These are phyloP conservation scores for Boletus tylopilopsis DNA, from an alignment of 768 basidiomycete genomes.

Conservation along the genomic window DNA sequence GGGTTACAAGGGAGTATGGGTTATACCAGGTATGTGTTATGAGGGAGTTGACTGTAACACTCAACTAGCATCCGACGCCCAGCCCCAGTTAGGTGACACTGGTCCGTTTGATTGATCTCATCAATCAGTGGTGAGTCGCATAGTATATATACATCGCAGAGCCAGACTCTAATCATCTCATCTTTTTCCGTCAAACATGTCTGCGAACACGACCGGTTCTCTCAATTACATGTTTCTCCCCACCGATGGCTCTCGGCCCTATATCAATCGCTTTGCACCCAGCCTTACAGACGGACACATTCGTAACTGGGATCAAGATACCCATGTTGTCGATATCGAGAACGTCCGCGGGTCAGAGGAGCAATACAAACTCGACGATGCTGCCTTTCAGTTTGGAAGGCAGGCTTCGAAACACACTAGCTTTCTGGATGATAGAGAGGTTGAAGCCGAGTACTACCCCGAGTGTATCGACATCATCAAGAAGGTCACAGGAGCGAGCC, in stretches of 20 bases:
- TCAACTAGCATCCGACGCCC: no score
- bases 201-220: constrained; percentile 12
- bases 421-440: constrained; percentile 36
- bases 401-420: constrained; percentile 21
- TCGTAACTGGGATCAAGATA: constrained; percentile 25
- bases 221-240: constrained; percentile 20
- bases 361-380: constrained; percentile 29
- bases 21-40: no score
- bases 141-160: no score
- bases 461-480: constrained; percentile 39
- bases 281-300: constrained; percentile 4
- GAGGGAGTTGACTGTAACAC: no score
- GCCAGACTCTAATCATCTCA: no score
- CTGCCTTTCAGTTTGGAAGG: constrained; percentile 35
- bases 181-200: neutral
- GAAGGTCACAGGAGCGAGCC: constrained; percentile 36
- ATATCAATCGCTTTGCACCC: constrained; percentile 15
- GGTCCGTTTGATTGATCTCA: no score
- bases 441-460: constrained; percentile 37
- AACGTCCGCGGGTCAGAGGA: constrained; percentile 35
- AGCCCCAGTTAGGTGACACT: no score
- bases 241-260: constrained; percentile 18
- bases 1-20: no score
- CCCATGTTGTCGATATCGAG: constrained; percentile 22
- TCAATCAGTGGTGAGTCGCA: no score